Evolutionary conservation across 257 asterid species (phyloP), one percentile per base, ranked within the genome.

Genomic region (Eucommia ulmoides): DNA sequence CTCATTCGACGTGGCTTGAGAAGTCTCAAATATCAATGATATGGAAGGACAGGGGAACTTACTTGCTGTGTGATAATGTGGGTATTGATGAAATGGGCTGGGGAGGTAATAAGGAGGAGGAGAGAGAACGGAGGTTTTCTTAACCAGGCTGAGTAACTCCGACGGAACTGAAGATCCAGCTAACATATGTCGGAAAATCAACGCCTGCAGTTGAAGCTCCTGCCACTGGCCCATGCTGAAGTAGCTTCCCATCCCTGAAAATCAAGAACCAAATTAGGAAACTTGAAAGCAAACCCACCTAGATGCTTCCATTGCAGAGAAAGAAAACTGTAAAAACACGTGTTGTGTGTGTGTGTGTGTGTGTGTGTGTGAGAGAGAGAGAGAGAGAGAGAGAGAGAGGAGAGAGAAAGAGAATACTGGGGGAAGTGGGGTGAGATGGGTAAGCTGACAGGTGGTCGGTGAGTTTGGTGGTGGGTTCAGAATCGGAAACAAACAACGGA

Each of bases 191-290:
- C 95, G 70, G 65, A 59, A 84, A 46, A 88, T 88, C 80, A 82
- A 57, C 20, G 93, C 93, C 70, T 88, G 95, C 6, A 88, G 71
- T 58, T 88, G 93, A 49, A 88, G 89, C 47, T 88, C 97, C 67
- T 88, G 94, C 97, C 97, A 84, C 53, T 88, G 97, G 0, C 71
- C 66, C 75, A 66, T 60, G 76, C 93, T 88, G 75, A 88, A 84
- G 59, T 71, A 77, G 69, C 84, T 72, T 19, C 78, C 94, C 74
- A 77, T 77, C 48, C 78, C 95, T 81, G 50, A 17, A 24, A 51
- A 20, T 16, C 19, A 33, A 4, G 60, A 23, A 21, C 8, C 20
- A 1, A 44, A 35, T 11, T 11, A 21, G 50, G n/a, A 50, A 48
- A 24, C 20, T 45, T 55, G 24, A 57, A 53, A 56, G 62, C 60